Evolutionary conservation across 176 grass and related monocot genomes (phyloP).

Genomic region (Elaeis guineensis): DNA sequence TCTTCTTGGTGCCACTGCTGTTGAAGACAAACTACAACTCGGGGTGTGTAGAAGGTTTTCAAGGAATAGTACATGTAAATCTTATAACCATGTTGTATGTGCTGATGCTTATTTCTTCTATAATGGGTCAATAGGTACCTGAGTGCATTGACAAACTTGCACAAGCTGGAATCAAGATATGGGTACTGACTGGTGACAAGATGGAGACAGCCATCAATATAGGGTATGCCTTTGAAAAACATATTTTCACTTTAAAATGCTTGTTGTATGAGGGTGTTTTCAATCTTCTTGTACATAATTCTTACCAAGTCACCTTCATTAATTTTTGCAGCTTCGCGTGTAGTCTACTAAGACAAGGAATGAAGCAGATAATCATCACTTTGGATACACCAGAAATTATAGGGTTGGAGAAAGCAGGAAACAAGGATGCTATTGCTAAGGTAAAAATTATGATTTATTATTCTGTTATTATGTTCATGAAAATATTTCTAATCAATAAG

Average conservation of each 20-base stretch:
- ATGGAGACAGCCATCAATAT: conserved; percentile 99
- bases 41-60: background rate
- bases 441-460: background rate
- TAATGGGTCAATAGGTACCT: conserved; percentile 44
- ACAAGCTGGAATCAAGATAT: conserved; percentile 95
- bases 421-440: conserved; percentile 27
- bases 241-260: no score
- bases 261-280: background rate
- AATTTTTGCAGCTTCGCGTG: conserved; percentile 64
- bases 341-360: conserved; percentile 83
- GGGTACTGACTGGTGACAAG: conserved; percentile 94
- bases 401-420: conserved; percentile 51
- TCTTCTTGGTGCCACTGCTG: conserved; percentile 21
- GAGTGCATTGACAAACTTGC: conserved; percentile 96
- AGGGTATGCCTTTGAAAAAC: conserved; percentile 28
- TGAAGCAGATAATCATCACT: conserved; percentile 86
- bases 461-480: no score
- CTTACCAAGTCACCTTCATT: background rate
- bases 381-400: conserved; percentile 57
- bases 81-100: no score
- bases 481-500: no score
- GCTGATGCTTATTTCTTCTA: background rate
- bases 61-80: no score
- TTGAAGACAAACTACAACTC: conserved; percentile 19
- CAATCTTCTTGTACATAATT: background rate